Evolutionary conservation across 352 stramenopile genomes (phyloP).

Genomic region (Globisporangium echinulatum): DNA sequence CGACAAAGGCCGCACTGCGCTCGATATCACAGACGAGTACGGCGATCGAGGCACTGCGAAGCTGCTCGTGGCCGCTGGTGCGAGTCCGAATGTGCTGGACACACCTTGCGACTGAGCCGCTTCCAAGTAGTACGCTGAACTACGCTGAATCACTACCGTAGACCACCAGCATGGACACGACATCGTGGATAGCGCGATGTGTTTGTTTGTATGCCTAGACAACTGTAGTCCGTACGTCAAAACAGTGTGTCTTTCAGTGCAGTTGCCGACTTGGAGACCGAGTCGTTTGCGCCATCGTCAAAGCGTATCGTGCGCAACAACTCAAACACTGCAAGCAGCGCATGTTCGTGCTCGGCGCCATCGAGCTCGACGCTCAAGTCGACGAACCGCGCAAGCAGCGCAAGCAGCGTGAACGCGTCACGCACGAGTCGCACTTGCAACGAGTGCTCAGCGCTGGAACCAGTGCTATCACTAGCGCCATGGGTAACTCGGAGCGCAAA

Average conservation of each 20-base stretch:
- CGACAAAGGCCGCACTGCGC: too few relatives aligned
- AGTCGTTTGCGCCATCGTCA: slow-evolving; percentile 29
- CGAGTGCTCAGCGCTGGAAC: slow-evolving; percentile 17
- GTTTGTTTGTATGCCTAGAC: too few relatives aligned
- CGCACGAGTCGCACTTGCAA: slow-evolving; percentile 34
- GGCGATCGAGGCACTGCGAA: too few relatives aligned
- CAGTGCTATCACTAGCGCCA: not conserved
- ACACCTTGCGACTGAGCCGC: too few relatives aligned
- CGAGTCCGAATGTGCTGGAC: too few relatives aligned
- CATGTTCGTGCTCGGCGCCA: slow-evolving; percentile 42
- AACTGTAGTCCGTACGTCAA: too few relatives aligned
- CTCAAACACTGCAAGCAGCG: slow-evolving; percentile 50
- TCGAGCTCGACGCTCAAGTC: slow-evolving; percentile 48
- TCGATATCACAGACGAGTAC: too few relatives aligned
- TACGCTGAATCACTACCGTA: too few relatives aligned
- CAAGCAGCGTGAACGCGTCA: slow-evolving; percentile 52
- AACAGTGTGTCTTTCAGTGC: slow-evolving; percentile 13
- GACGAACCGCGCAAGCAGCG: slow-evolving; percentile 59
- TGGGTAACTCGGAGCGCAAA: slow-evolving; percentile 16
- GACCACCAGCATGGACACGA: too few relatives aligned
- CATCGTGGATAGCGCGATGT: too few relatives aligned
- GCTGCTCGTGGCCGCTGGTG: too few relatives aligned
- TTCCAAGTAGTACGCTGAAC: too few relatives aligned
- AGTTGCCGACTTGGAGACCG: slow-evolving; percentile 40
- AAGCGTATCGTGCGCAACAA: slow-evolving; percentile 32